Evolutionary conservation across 371 early-diverging fungal genomes (phyloP).

Genomic region (Blakeslea trispora): DNA sequence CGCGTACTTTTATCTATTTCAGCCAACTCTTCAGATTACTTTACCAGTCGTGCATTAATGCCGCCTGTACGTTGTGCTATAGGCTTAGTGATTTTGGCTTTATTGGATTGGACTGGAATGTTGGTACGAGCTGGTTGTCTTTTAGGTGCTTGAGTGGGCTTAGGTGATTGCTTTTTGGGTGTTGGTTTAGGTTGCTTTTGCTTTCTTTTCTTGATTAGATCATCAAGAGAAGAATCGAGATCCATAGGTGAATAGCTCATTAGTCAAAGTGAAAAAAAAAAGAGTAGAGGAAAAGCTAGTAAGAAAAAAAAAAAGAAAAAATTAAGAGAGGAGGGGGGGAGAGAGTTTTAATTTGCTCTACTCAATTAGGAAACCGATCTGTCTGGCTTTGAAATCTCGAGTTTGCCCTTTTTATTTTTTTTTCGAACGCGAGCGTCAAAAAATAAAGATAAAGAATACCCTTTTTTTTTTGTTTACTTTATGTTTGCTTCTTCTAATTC

Average conservation of each 20-base stretch:
- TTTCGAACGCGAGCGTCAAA: no score
- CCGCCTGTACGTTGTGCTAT: conserved; percentile 13
- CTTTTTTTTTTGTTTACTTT: not conserved
- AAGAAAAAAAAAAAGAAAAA: conserved; percentile 8
- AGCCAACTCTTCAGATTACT: no score
- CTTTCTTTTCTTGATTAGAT: conserved; percentile 42
- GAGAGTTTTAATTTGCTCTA: no score
- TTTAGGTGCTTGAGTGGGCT: conserved; percentile 20
- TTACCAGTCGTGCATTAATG: conserved; percentile 22
- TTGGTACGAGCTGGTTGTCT: conserved; percentile 7
- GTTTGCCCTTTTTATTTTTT: no score
- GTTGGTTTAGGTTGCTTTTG: not conserved
- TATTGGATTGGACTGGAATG: conserved; percentile 11
- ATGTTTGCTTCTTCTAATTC: not conserved
- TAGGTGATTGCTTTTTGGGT: not conserved
- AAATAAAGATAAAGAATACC: no score
- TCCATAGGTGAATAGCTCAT: conserved; percentile 36
- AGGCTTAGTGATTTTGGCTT: conserved; percentile 21
- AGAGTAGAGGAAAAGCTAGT: conserved; percentile 4
- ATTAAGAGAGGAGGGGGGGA: not conserved
- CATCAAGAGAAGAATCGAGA: conserved; percentile 50
- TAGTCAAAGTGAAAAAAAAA: conserved; percentile 1
- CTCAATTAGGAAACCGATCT: no score
- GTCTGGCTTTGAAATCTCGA: no score
- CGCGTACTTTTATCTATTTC: no score